Conservation (phyloP, 192 early-diverging fungal genomes). For the Mortierella antarctica region DNA sequence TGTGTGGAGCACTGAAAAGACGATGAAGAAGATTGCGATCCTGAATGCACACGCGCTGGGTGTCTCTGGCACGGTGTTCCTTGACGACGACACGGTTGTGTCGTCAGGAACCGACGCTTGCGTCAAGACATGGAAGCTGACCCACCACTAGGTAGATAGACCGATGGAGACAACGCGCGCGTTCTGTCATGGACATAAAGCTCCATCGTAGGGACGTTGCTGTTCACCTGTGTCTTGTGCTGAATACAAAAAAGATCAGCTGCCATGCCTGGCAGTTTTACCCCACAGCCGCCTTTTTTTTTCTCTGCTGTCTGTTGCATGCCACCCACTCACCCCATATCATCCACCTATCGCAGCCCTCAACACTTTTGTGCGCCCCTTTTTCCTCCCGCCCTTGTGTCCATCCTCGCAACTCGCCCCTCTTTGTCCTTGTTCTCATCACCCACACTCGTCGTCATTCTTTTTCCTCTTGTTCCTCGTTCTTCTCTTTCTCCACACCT, state of each 20-base stretch:
- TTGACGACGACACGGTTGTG: slow-evolving; percentile 73
- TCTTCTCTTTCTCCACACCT: slow-evolving; percentile 10
- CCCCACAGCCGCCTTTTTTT: slow-evolving; percentile 1
- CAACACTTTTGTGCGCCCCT: not conserved
- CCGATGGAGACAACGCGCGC: not conserved
- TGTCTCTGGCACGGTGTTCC: slow-evolving; percentile 77
- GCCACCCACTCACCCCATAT: not conserved
- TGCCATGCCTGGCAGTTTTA: not conserved
- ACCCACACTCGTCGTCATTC: not conserved
- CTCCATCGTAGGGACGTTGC: too few relatives aligned
- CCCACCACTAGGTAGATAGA: slow-evolving; percentile 22
- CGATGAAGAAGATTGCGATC: slow-evolving; percentile 80
- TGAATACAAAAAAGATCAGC: not conserved
- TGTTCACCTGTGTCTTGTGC: too few relatives aligned
- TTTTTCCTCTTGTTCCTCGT: slow-evolving; percentile 15
- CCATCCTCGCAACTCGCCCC: not conserved
- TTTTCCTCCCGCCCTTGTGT: not conserved
- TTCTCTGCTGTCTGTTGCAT: not conserved
- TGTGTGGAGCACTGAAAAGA: slow-evolving; percentile 88
- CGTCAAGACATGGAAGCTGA: slow-evolving; percentile 78
- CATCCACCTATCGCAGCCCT: not conserved
- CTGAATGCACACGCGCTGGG: slow-evolving; percentile 84
- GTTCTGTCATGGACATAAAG: not conserved
- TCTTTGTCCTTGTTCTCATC: not conserved
- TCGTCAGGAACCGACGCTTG: slow-evolving; percentile 85